These are phyloP conservation scores for Mucor racemosus DNA, from an alignment of 371 early-diverging fungal genomes.

Conservation along the genomic window DNA sequence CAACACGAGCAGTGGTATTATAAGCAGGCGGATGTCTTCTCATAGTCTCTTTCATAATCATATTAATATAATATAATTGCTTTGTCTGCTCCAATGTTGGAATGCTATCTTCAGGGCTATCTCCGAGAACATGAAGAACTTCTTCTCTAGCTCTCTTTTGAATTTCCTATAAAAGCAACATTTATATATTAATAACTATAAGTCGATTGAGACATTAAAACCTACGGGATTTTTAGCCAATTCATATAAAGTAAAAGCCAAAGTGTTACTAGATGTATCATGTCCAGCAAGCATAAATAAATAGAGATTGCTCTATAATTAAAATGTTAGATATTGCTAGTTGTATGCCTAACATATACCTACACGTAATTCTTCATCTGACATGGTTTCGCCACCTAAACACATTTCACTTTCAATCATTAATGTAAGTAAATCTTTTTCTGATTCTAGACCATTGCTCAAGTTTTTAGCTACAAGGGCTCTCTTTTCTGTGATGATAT, in stretches of 20 bases:
- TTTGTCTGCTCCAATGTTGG: slow-evolving; percentile 52
- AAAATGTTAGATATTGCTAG: not conserved
- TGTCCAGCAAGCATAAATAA: slow-evolving; percentile 55
- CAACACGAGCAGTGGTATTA: slow-evolving; percentile 27
- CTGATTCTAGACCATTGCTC: slow-evolving; percentile 30
- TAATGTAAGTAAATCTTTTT: slow-evolving; percentile 57
- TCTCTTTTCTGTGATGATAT: slow-evolving; percentile 46
- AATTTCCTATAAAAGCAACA: slow-evolving; percentile 29
- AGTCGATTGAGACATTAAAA: not conserved
- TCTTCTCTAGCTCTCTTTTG: slow-evolving; percentile 57
- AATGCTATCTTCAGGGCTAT: slow-evolving; percentile 40
- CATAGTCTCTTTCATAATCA: slow-evolving; percentile 48
- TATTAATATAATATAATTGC: slow-evolving; percentile 47
- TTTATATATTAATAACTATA: not conserved
- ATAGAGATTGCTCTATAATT: slow-evolving; percentile 30
- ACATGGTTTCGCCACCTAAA: slow-evolving; percentile 28
- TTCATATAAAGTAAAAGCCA: slow-evolving; percentile 47
- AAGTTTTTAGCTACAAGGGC: slow-evolving; percentile 27
- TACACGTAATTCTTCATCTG: slow-evolving; percentile 50
- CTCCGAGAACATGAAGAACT: slow-evolving; percentile 57
- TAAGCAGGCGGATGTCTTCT: slow-evolving; percentile 43
- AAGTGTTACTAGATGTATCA: slow-evolving; percentile 57
- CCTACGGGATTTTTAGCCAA: slow-evolving; percentile 51
- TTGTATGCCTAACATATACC: not conserved
- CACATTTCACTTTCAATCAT: slow-evolving; percentile 55